Evolutionary conservation across 2,329 filamentous ascomycete genomes (phyloP).

Genomic region (Diplodia seriata): DNA sequence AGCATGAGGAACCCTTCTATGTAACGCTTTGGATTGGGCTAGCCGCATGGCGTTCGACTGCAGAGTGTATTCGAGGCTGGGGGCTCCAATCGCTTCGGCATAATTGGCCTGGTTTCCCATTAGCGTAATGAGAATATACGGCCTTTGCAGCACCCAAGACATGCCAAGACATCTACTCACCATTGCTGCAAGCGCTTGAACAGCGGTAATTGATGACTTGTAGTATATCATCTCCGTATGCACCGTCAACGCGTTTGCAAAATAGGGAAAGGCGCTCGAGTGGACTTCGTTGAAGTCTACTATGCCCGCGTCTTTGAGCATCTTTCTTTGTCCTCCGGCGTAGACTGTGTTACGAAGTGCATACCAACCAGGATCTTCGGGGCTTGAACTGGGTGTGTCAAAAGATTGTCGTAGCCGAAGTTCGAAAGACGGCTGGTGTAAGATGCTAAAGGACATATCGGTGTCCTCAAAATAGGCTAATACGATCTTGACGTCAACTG

Average conservation of each 20-base stretch:
- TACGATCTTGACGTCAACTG: not conserved
- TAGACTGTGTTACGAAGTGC: constrained; percentile 15
- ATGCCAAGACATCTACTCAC: not conserved
- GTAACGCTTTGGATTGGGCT: constrained; percentile 38
- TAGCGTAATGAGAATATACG: not conserved
- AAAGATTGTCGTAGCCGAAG: constrained; percentile 1
- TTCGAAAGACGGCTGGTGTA: not conserved
- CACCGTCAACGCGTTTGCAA: constrained; percentile 14
- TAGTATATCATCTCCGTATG: constrained; percentile 15
- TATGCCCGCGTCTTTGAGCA: not conserved
- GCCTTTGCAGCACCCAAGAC: too few relatives aligned
- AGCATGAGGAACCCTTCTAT: constrained; percentile 46
- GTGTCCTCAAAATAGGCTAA: not conserved
- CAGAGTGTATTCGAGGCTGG: constrained; percentile 15
- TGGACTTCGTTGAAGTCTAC: constrained; percentile 3
- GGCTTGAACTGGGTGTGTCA: not conserved
- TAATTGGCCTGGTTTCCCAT: not conserved
- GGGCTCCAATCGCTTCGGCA: constrained; percentile 1
- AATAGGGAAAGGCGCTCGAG: not conserved
- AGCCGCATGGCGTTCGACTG: constrained; percentile 5
- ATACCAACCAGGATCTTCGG: constrained; percentile 12
- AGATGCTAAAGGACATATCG: not conserved
- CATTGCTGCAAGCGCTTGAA: not conserved
- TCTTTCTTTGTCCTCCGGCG: constrained; percentile 1
- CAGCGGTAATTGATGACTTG: not conserved